Percentiles rank a stretch among this genome's conserved stretches.
These are phyloP conservation scores for Potentilla sterilis DNA, from an alignment of 306 rosid species.

Conservation along the genomic window DNA sequence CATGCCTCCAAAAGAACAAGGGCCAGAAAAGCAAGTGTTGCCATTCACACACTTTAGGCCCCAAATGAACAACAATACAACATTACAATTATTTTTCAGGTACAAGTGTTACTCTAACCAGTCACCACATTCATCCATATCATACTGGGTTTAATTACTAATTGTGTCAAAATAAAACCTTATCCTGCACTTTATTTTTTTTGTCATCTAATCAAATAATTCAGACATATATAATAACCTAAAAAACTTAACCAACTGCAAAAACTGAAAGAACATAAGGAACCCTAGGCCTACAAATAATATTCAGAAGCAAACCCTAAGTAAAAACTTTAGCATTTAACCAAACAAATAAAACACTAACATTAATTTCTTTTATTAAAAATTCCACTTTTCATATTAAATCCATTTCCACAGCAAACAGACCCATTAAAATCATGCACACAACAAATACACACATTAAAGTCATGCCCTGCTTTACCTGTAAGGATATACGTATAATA, in stretches of 20 bases:
- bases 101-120: neutral
- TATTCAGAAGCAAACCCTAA: neutral
- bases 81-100: neutral
- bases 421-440: neutral
- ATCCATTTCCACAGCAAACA: neutral
- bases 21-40: neutral
- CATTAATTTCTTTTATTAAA: neutral
- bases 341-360: neutral
- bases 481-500: neutral
- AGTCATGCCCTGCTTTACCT: neutral
- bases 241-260: neutral
- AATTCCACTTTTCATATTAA: neutral
- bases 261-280: neutral
- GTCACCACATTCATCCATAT: neutral
- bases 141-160: neutral
- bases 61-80: neutral
- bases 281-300: neutral
- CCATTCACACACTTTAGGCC: neutral
- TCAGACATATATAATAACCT: neutral
- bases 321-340: neutral
- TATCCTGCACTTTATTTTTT: neutral
- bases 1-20: neutral
- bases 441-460: neutral
- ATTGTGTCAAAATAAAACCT: neutral
- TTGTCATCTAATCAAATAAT: conserved; percentile 6